Conservation (phyloP, 352 stramenopile species). For the Phytopythium kandeliae region DNA sequence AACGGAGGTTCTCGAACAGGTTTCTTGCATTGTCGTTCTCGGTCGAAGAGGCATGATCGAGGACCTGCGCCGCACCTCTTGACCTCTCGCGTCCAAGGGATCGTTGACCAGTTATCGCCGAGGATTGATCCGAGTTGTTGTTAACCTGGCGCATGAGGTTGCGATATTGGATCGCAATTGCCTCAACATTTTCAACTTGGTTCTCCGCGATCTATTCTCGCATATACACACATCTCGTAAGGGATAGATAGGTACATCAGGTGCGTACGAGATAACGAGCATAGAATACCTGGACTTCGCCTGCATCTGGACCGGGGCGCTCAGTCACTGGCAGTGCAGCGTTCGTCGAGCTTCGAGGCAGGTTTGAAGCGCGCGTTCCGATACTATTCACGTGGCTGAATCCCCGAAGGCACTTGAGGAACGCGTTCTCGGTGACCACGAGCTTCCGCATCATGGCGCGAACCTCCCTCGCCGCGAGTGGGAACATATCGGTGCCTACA, state of each 20-base stretch:
- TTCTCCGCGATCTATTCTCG: not conserved
- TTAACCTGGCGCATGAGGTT: not conserved
- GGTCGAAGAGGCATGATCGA: too few relatives aligned
- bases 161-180: not conserved
- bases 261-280: not conserved
- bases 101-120: not conserved
- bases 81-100: not conserved
- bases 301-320: not conserved
- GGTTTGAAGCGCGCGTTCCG: not conserved
- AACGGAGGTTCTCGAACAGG: conserved; percentile 2
- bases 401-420: conserved; percentile 52
- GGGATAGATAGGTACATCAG: not conserved
- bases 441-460: conserved; percentile 43
- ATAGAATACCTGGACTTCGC: not conserved
- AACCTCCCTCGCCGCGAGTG: conserved; percentile 25
- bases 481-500: conserved; percentile 14
- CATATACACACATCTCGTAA: not conserved
- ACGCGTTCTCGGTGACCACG: conserved; percentile 46
- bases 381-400: conserved; percentile 12
- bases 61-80: too few relatives aligned
- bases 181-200: not conserved
- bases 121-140: not conserved
- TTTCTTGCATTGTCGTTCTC: not conserved
- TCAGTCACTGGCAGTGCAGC: not conserved
- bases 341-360: not conserved